Percentiles rank a stretch among this genome's conserved stretches.
Evolutionary conservation across 371 early-diverging fungal species (phyloP).

Genomic region (Mycotypha africana): DNA sequence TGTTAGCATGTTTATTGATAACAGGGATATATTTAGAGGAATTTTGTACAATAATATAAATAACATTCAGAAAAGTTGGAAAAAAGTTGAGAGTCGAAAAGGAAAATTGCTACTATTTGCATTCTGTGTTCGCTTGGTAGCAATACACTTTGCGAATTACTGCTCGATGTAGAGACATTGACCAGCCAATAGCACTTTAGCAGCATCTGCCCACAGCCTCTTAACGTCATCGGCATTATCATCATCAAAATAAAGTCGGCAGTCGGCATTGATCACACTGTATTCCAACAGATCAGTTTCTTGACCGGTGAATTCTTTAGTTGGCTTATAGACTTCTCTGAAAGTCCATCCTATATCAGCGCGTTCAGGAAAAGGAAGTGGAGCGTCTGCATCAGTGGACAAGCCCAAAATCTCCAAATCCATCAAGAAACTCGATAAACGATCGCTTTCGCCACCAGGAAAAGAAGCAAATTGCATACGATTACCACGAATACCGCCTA

Average conservation of each 20-base stretch:
- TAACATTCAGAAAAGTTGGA: too few species aligned
- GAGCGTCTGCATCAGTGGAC: constrained; percentile 35
- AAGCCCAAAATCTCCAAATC: constrained; percentile 35
- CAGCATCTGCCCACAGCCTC: constrained; percentile 38
- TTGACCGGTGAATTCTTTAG: constrained; percentile 14
- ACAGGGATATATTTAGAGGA: too few species aligned
- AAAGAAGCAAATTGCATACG: constrained; percentile 50
- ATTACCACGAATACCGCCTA: constrained; percentile 48
- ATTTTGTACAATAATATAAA: too few species aligned
- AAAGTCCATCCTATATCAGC: constrained; percentile 54
- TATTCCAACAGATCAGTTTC: constrained; percentile 38
- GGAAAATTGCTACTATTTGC: too few species aligned
- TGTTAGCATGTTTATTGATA: too few species aligned
- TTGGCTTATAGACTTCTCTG: constrained; percentile 43
- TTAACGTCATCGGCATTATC: constrained; percentile 37
- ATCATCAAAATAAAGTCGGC: constrained; percentile 41
- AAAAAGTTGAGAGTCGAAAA: too few species aligned
- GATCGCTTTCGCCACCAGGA: constrained; percentile 49
- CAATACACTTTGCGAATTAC: too few species aligned
- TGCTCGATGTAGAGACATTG: too few species aligned
- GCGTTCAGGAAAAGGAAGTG: constrained; percentile 40
- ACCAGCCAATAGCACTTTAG: constrained; percentile 24
- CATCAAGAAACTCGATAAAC: constrained; percentile 40
- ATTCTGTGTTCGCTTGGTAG: too few species aligned
- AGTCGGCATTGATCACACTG: constrained; percentile 43